Percentiles rank a stretch among this genome's conserved stretches.
Conservation (phyloP, 257 asterid genomes). For the Knoxia roxburghii region DNA sequence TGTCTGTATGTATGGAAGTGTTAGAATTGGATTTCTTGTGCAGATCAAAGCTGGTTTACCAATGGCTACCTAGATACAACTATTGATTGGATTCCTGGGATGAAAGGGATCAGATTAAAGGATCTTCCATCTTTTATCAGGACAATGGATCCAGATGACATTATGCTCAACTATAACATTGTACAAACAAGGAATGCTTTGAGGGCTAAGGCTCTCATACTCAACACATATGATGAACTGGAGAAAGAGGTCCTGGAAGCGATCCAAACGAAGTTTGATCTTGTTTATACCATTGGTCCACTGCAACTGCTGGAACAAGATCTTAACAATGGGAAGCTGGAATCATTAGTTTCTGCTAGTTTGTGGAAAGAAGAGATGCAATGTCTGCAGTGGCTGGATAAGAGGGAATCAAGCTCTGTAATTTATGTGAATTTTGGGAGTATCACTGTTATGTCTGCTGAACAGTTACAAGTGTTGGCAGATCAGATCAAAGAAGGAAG, state of each 20-base stretch:
- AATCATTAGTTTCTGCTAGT: constrained; percentile 34
- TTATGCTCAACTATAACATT: constrained; percentile 48
- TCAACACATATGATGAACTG: constrained; percentile 52
- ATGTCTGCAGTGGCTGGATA: constrained; percentile 47
- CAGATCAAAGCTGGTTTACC: constrained; percentile 47
- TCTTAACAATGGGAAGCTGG: constrained; percentile 7
- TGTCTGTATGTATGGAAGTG: neutral
- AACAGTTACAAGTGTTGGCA: constrained; percentile 43
- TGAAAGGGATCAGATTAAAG: constrained; percentile 46
- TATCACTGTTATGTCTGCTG: constrained; percentile 37
- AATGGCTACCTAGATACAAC: constrained; percentile 44
- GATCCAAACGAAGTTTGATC: constrained; percentile 27
- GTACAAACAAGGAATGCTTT: constrained; percentile 37
- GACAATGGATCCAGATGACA: constrained; percentile 50
- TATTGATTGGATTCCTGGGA: constrained; percentile 60
- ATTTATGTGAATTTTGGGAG: constrained; percentile 67
- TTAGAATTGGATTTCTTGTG: neutral
- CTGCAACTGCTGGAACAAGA: constrained; percentile 40
- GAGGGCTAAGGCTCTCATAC: constrained; percentile 40
- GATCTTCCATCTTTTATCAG: constrained; percentile 60
- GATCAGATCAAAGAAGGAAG: no score
- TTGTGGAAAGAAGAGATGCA: constrained; percentile 57
- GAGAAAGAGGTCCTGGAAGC: constrained; percentile 46
- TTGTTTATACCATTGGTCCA: constrained; percentile 50
- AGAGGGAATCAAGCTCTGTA: constrained; percentile 42